Evolutionary conservation across 108 stramenopile genomes (phyloP), one percentile per base, ranked within the genome.

Genomic region (Pseudonitzschia pungens): DNA sequence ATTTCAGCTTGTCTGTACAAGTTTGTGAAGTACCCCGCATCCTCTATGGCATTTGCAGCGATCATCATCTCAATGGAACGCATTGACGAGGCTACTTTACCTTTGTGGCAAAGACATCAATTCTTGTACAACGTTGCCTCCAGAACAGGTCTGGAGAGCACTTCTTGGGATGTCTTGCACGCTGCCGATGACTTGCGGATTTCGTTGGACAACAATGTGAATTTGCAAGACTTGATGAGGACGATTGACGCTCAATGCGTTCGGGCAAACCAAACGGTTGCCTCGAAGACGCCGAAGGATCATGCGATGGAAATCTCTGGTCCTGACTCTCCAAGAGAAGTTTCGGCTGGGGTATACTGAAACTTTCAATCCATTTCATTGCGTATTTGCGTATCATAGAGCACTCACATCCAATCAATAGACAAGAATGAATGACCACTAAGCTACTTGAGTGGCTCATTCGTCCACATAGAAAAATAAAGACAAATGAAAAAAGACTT

Each of bases 21-120:
- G 59, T 86, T 86, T 80, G 73, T 82, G 29, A 80, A 76, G 24
- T 83, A 78, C 62, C 68, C 74, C 12, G 72, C 82, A n/a, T 86
- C 86, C 18, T 57, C 76, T 0, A 81, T 86, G 73, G 79, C 86
- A 11, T 73, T 75, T 43, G 86, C 86, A 29, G 79, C 82, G 12
- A 77, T 86, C 66, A 58, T 74, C 14, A 80, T 86, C 57, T 76
- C 82, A 1, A 86, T 86, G 79, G 82, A 83, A 55, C 72, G 86
- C 20, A 78, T 86, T 15, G 86, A 86, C 57, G 72, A 70, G 2
- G 10, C 55, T 6, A 76, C 54, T 20, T 45, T 83, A 28, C 71
- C 83, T 8, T 21, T 56, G 29, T 71, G 74, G 78, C 75, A 76
- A 59, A 69, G 83, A 7, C 52, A 83, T 31, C 65, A 70, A 36